phyloP scores from a whole-genome alignment of 192 early-diverging fungal species.

The Radiomyces spectabilis region DNA sequence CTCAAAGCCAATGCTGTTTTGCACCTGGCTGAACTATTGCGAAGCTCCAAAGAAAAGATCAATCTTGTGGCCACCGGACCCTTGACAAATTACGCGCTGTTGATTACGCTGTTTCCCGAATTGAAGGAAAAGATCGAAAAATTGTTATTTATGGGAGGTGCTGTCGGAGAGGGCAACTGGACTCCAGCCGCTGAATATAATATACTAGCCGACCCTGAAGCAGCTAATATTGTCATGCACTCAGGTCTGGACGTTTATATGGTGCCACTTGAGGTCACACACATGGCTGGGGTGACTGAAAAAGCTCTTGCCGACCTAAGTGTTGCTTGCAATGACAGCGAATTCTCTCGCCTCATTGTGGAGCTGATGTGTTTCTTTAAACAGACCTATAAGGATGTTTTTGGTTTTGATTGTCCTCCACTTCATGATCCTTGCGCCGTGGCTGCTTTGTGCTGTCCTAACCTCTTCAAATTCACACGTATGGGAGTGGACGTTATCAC shows the following conservation, averaged over 20 bases:
- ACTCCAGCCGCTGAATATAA: slow-evolving; percentile 16
- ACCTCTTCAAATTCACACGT: slow-evolving; percentile 3
- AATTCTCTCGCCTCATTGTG: slow-evolving; percentile 1
- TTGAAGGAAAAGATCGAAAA: slow-evolving; percentile 25
- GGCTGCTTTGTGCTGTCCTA: slow-evolving; percentile 5
- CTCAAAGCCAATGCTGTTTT: slow-evolving; percentile 14
- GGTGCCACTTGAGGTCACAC: slow-evolving; percentile 15
- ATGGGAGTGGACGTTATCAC: slow-evolving; percentile 14
- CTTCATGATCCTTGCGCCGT: slow-evolving; percentile 15
- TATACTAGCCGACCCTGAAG: slow-evolving; percentile 13
- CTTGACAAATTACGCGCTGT: slow-evolving; percentile 36
- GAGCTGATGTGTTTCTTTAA: slow-evolving; percentile 13
- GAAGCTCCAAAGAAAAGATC: slow-evolving; percentile 2
- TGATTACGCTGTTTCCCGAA: slow-evolving; percentile 36
- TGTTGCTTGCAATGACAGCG: not conserved
- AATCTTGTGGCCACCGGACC: slow-evolving; percentile 37
- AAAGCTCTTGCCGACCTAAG: slow-evolving; percentile 2
- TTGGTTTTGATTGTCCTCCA: slow-evolving; percentile 5
- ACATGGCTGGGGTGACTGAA: slow-evolving; percentile 5
- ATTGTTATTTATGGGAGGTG: slow-evolving; percentile 38
- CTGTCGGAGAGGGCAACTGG: slow-evolving; percentile 6
- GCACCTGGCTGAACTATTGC: slow-evolving; percentile 8
- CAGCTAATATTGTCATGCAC: slow-evolving; percentile 11
- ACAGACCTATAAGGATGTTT: slow-evolving; percentile 7
- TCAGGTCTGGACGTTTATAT: slow-evolving; percentile 4